These are phyloP conservation scores for Kazachstania sp. DNA, from an alignment of 1,139 yeast species.

Conservation along the genomic window DNA sequence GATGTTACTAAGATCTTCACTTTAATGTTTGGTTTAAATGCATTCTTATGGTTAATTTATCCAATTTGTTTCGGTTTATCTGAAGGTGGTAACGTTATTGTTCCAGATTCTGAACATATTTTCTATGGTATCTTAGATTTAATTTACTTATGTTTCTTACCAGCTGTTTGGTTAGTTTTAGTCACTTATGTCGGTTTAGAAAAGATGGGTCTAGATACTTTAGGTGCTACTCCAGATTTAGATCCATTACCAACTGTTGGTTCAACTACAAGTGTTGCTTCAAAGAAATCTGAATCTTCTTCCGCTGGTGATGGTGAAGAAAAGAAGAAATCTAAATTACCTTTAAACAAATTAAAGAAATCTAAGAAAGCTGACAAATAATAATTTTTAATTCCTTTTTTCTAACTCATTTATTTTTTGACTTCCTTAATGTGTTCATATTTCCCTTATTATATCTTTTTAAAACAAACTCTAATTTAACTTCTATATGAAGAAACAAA, in stretches of 20 bases:
- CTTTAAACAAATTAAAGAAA: background rate
- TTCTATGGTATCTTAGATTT: conserved; percentile 56
- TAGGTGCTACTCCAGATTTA: conserved; percentile 29
- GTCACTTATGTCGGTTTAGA: conserved; percentile 18
- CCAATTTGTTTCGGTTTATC: conserved; percentile 53
- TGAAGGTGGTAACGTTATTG: conserved; percentile 59
- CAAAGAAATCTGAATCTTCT: background rate
- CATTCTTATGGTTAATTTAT: conserved; percentile 44
- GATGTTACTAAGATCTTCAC: conserved; percentile 18
- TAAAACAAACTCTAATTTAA: too few species aligned
- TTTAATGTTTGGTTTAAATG: conserved; percentile 2
- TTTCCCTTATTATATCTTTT: background rate
- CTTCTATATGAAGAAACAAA: too few species aligned
- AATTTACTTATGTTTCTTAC: conserved; percentile 13
- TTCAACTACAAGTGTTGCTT: background rate
- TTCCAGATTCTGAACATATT: conserved; percentile 55
- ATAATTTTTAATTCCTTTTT: background rate
- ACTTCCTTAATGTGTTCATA: background rate
- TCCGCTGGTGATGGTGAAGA: background rate
- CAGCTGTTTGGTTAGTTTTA: conserved; percentile 12
- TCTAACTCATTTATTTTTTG: background rate
- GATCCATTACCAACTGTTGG: background rate
- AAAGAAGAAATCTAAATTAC: background rate
- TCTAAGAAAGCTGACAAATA: background rate
- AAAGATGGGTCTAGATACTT: conserved; percentile 12